These are phyloP conservation scores for Tuber magnatum DNA, from an alignment of 495 filamentous ascomycete species.

Conservation along the genomic window DNA sequence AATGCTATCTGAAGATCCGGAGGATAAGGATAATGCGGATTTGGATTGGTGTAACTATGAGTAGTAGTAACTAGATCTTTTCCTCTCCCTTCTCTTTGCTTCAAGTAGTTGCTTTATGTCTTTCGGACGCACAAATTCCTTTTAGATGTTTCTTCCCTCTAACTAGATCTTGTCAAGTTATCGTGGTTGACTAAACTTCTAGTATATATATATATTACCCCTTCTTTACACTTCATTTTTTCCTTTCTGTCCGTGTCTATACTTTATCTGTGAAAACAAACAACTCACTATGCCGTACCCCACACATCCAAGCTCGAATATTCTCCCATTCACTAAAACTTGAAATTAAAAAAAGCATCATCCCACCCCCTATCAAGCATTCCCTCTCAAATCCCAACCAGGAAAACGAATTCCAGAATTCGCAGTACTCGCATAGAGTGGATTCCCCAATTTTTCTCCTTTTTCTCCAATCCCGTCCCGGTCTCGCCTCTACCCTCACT, in stretches of 20 bases:
- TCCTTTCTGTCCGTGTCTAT: neutral
- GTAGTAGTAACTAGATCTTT: neutral
- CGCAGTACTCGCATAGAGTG: slow-evolving; percentile 27
- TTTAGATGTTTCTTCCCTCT: neutral
- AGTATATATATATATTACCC: neutral
- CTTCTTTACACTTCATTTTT: neutral
- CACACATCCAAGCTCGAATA: neutral
- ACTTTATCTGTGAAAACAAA: neutral
- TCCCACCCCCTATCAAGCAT: neutral
- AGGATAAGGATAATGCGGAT: neutral
- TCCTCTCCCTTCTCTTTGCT: neutral
- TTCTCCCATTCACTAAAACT: neutral
- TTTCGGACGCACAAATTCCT: neutral
- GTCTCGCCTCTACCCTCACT: too few species aligned
- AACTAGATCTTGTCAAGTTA: neutral
- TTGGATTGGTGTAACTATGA: neutral
- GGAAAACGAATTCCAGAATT: slow-evolving; percentile 22
- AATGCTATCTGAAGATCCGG: neutral
- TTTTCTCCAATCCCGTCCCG: slow-evolving; percentile 9
- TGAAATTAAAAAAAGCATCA: neutral
- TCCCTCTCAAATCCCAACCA: slow-evolving; percentile 13
- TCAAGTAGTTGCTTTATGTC: neutral
- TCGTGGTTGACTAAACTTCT: neutral
- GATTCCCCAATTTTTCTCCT: slow-evolving; percentile 14
- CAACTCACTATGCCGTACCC: neutral